Evolutionary conservation across 805 yeast genomes (phyloP), one percentile per base, ranked within the genome.

Genomic region (Tetrapisispora fleetii): DNA sequence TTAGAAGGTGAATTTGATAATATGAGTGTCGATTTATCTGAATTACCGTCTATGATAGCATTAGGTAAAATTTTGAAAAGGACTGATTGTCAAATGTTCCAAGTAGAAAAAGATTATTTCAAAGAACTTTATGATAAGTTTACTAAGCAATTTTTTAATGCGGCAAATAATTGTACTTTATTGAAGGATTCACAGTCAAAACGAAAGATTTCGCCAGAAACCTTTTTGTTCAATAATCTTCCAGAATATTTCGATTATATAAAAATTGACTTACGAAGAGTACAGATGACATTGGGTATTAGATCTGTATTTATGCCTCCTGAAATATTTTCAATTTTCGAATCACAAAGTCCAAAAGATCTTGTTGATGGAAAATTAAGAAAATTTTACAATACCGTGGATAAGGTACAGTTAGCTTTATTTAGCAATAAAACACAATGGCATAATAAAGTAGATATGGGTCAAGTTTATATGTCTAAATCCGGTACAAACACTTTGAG

Each of bases 221-320:
- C 38, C 2, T 43, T 53, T 6, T 53, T 48, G 54, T 72, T 58
- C 47, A 35, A 52, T 13, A 55, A 62, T 7, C 47, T 71, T 19
- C 76, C 76, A 3, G 28, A 40, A 1, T 65, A 68, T 63, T 61
- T 73, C 24, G 61, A 62, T 37, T 56, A 52, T 7, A 16, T 63
- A 7, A 58, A 54, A 17, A 16, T 72, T 22, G 53, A 51, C 43
- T 41, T 63, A 7, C 44, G 49, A 14, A 54, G 60, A 14, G 54
- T 68, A 5, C 52, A 51, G 2, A 28, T 69, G 1, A 48, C 60
- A 3, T 41, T 72, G 13, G 77, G 76, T 3, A 65, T 74, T 9
- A 64, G 78, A 37, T 73, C 77, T 1, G 64, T 73, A 2, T 60
- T 74, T 43, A 59, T 74, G 57, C 71, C 75, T 4, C 65, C 70